Conservation (phyloP, 2,329 filamentous ascomycete genomes). For the Neonectria neomacrospora region DNA sequence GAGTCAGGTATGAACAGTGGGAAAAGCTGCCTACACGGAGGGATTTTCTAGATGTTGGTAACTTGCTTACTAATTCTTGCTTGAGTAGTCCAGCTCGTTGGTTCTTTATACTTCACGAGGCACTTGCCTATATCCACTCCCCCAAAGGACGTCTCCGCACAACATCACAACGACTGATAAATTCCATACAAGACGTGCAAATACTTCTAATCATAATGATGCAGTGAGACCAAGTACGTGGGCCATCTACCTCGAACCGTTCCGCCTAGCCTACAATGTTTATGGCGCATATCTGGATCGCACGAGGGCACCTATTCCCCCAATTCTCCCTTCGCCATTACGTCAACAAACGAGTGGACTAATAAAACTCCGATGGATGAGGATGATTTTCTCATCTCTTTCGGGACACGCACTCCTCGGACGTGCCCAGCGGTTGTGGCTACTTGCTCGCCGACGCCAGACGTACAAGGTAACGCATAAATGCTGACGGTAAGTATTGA, state of each 20-base stretch:
- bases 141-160: conserved; percentile 14
- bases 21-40: background rate
- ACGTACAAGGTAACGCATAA: conserved; percentile 14
- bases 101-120: conserved; percentile 29
- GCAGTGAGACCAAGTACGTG: background rate
- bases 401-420: conserved; percentile 26
- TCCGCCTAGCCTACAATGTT: conserved; percentile 4
- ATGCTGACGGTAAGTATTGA: conserved; percentile 38
- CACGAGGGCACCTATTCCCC: conserved; percentile 26
- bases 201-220: conserved; percentile 28
- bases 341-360: conserved; percentile 1
- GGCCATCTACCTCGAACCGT: background rate
- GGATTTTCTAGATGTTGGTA: conserved; percentile 17
- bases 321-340: conserved; percentile 22
- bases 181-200: conserved; percentile 1
- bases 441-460: conserved; percentile 27
- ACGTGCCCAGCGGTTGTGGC: conserved; percentile 29
- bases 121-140: background rate
- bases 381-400: conserved; percentile 30
- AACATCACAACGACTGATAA: background rate
- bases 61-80: conserved; percentile 25
- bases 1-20: background rate
- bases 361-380: conserved; percentile 20
- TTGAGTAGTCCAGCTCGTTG: background rate
- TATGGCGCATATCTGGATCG: conserved; percentile 22